Evolutionary conservation across 805 yeast genomes (phyloP), one percentile per base, ranked within the genome.

Genomic region (Saccharomyces jurei): DNA sequence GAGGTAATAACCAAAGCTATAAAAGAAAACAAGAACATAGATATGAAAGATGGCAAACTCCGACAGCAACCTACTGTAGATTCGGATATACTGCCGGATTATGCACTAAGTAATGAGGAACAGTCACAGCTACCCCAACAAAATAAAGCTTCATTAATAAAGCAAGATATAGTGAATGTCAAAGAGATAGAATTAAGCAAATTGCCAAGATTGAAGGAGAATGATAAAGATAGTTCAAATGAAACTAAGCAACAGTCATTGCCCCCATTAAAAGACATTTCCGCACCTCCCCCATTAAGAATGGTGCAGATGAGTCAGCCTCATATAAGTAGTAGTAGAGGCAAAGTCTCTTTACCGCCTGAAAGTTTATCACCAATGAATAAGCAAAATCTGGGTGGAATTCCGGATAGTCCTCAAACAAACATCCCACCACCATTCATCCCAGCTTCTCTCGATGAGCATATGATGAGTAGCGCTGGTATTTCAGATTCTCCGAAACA

Each of bases 1-100:
- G 75, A 76, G 6, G 74, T 73, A 27, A 80, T 87, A 48, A 77
- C 77, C 61, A 69, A 71, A 53, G 89, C 86, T 51, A 86, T 86
- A 22, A 82, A 83, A 50, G 76, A 75, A 26, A 73, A 80, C 9
- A 75, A 77, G 56, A 70, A 69, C 48, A 67, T 73, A 1, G 59
- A 68, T n/a, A 59, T 72, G 3, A 58, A 49, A 10, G 30, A 21
- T 13, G 30, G 30, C 9, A 25, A 46, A 14, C 49, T 46, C 30
- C 28, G 28, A 46, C 49, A 46, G 25, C 49, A 46, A 17, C 44
- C 44, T 6, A 36, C 6, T 11, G 22, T 17, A 4, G 44, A 36
- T 36, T 17, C 44, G 21, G 44, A 36, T 36, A 36, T 36, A 36
- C 25, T 25, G 9, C 17, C 44, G 3, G 44, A 36, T 6, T 36